Evolutionary conservation across 164 flowering plant genomes (phyloP).

Genomic region (Amborella trichopoda): DNA sequence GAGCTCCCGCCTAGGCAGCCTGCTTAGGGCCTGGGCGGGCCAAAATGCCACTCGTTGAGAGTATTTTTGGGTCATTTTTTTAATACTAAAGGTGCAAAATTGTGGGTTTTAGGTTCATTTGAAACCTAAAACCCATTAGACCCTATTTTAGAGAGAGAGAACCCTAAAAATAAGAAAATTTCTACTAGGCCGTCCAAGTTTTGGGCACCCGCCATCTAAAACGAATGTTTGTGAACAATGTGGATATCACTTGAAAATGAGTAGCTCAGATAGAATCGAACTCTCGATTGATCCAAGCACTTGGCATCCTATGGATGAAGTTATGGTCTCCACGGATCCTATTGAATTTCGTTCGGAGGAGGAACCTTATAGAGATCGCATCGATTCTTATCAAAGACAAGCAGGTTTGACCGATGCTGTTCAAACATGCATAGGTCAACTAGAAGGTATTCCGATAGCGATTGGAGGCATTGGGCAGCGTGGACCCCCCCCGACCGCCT

Average conservation of each 20-base stretch:
- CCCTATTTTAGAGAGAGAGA: no score
- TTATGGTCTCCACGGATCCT: slow-evolving; percentile 1
- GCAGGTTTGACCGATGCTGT: slow-evolving; percentile 2
- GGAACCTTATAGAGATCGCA: not conserved
- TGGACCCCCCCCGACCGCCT: no score
- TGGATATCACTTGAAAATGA: not conserved
- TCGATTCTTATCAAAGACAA: slow-evolving; percentile 1
- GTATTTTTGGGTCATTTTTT: no score
- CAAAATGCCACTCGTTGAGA: no score
- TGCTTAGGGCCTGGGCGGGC: no score
- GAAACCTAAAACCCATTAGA: no score
- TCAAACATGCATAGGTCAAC: slow-evolving; percentile 3
- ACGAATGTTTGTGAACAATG: not conserved
- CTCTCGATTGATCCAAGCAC: slow-evolving; percentile 1
- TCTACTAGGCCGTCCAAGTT: no score
- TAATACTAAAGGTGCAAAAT: no score
- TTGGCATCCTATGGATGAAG: slow-evolving; percentile 1
- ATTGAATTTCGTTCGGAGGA: slow-evolving; percentile 4
- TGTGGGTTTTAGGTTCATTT: no score
- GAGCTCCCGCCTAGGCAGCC: no score
- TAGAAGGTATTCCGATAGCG: slow-evolving; percentile 4
- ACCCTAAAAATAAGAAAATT: no score
- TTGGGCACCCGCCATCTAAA: not conserved
- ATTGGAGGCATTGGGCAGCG: slow-evolving; percentile 6
- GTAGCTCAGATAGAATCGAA: not conserved